These are phyloP conservation scores for Podospora australis DNA, from an alignment of 495 filamentous ascomycete genomes.

Conservation along the genomic window DNA sequence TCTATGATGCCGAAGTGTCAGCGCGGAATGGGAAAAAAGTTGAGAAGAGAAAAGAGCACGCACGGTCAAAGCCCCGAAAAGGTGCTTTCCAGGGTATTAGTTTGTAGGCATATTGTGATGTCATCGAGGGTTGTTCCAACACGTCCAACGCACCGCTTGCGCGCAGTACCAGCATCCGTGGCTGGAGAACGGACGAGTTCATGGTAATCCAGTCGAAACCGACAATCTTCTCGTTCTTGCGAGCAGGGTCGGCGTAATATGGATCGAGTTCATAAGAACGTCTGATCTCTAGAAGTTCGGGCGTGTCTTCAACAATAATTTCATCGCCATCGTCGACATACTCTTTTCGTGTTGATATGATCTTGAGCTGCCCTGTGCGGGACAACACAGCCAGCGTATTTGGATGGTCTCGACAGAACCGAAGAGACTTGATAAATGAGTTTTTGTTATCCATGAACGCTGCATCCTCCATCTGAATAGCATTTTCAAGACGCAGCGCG, in stretches of 20 bases:
- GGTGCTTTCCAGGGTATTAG: slow-evolving; percentile 42
- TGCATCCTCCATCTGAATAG: slow-evolving; percentile 45
- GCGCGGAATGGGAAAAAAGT: not conserved
- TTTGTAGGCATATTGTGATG: slow-evolving; percentile 43
- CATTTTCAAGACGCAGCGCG: slow-evolving; percentile 62
- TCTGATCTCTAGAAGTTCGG: slow-evolving; percentile 47
- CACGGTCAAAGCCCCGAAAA: slow-evolving; percentile 42
- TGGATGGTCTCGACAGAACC: slow-evolving; percentile 68
- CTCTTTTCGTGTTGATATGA: slow-evolving; percentile 63
- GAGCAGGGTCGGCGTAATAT: slow-evolving; percentile 37
- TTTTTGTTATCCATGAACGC: slow-evolving; percentile 40
- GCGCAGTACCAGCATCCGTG: slow-evolving; percentile 60
- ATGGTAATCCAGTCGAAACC: slow-evolving; percentile 80
- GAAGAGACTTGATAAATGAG: slow-evolving; percentile 65
- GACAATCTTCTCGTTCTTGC: slow-evolving; percentile 59
- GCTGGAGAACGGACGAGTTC: slow-evolving; percentile 52
- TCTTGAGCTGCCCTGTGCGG: slow-evolving; percentile 70
- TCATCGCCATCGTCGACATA: slow-evolving; percentile 39
- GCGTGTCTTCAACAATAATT: slow-evolving; percentile 31
- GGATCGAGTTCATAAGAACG: slow-evolving; percentile 49
- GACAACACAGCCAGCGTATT: slow-evolving; percentile 72
- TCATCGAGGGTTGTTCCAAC: slow-evolving; percentile 53
- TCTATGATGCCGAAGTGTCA: slow-evolving; percentile 29
- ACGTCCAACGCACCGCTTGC: slow-evolving; percentile 63
- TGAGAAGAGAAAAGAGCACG: not conserved